Percentiles rank a stretch among this genome's conserved stretches.
Evolutionary conservation across 768 basidiomycete species (phyloP).

Genomic region (Leccinum rimulosum): DNA sequence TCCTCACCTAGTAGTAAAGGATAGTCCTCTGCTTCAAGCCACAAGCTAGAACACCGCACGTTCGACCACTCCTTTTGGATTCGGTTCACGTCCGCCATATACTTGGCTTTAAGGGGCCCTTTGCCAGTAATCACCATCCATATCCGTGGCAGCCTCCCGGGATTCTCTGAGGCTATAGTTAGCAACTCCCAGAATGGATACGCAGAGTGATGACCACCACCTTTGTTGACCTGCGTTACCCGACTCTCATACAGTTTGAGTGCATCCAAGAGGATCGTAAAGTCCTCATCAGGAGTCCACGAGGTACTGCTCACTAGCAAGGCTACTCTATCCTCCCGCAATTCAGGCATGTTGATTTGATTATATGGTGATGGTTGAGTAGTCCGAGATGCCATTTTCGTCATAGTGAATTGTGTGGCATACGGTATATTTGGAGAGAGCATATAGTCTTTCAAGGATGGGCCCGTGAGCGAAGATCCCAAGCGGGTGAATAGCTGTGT

Average conservation of each 20-base stretch:
- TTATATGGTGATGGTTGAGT: constrained; percentile 23
- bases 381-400: constrained; percentile 19
- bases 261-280: constrained; percentile 76
- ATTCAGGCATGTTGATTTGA: constrained; percentile 38
- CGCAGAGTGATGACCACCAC: constrained; percentile 4
- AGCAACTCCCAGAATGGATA: background rate
- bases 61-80: constrained; percentile 67
- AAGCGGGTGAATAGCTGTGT: constrained; percentile 52
- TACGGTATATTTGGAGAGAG: constrained; percentile 52
- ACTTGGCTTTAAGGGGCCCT: constrained; percentile 70
- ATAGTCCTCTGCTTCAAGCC: constrained; percentile 91
- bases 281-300: constrained; percentile 98
- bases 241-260: constrained; percentile 66
- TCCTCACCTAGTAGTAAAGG: constrained; percentile 74
- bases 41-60: constrained; percentile 78
- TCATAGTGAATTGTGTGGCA: constrained; percentile 59
- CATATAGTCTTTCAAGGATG: constrained; percentile 46
- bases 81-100: constrained; percentile 65
- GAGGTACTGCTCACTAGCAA: constrained; percentile 89
- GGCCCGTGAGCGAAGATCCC: constrained; percentile 36
- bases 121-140: constrained; percentile 89
- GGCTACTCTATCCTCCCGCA: constrained; percentile 75
- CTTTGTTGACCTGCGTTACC: constrained; percentile 37
- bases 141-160: constrained; percentile 60
- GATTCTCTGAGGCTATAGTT: constrained; percentile 11